A percentile compares a stretch with the other conserved stretches of the same genome.
Evolutionary conservation across 768 basidiomycete genomes (phyloP).

Genomic region (Clitopilus hobsonii): DNA sequence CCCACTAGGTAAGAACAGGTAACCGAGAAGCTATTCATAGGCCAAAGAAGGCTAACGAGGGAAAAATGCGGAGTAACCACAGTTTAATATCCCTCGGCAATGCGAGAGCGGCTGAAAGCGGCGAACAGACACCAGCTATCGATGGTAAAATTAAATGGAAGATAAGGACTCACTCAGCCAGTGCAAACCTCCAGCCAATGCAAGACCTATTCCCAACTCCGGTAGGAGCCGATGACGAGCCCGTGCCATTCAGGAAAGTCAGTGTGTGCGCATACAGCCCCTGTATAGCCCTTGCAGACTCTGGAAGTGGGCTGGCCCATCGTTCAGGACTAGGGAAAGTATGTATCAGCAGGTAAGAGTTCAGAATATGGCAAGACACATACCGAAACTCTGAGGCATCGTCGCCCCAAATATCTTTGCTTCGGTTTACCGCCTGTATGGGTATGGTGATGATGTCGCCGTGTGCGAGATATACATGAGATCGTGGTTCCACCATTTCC

Average conservation of each 20-base stretch:
- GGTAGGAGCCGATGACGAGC: slow-evolving; percentile 26
- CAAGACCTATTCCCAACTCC: slow-evolving; percentile 48
- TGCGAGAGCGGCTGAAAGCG: background rate
- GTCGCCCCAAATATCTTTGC: slow-evolving; percentile 52
- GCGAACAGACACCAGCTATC: background rate
- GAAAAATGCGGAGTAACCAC: background rate
- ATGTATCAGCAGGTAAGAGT: slow-evolving; percentile 13
- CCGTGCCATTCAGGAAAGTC: slow-evolving; percentile 55
- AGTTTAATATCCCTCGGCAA: background rate
- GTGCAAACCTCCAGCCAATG: slow-evolving; percentile 58
- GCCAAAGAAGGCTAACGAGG: background rate
- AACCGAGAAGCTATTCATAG: background rate
- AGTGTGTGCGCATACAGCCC: slow-evolving; percentile 51
- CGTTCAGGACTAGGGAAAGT: slow-evolving; percentile 42
- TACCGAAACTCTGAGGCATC: slow-evolving; percentile 62
- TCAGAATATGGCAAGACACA: slow-evolving; percentile 14
- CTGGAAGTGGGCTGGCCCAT: slow-evolving; percentile 36
- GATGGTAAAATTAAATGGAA: background rate
- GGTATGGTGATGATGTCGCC: slow-evolving; percentile 58
- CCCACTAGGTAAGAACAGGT: background rate
- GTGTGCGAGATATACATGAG: slow-evolving; percentile 33
- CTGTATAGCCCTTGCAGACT: slow-evolving; percentile 32
- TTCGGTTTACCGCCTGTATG: slow-evolving; percentile 56
- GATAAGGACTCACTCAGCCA: slow-evolving; percentile 48
- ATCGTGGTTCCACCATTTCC: slow-evolving; percentile 19